Evolutionary conservation across 805 yeast genomes (phyloP).

Genomic region (Ogataea neopini): DNA sequence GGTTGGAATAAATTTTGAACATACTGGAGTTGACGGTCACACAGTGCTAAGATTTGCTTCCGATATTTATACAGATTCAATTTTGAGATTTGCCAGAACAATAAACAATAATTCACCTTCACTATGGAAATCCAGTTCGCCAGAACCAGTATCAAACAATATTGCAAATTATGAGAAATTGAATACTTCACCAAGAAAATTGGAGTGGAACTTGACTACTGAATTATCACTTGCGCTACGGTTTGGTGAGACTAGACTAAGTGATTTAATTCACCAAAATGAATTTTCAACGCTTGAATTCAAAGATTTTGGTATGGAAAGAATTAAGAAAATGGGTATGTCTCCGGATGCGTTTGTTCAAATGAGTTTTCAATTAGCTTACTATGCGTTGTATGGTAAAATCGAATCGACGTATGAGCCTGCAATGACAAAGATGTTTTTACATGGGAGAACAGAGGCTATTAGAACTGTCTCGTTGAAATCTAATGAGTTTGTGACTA

Average conservation of each 20-base stretch:
- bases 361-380: constrained; percentile 91
- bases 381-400: constrained; percentile 87
- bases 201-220: constrained; percentile 83
- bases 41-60: constrained; percentile 86
- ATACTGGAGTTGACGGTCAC: constrained; percentile 95
- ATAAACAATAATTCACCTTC: constrained; percentile 78
- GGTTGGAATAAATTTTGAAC: constrained; percentile 92
- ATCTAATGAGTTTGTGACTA: constrained; percentile 78
- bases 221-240: constrained; percentile 78
- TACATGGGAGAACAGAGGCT: constrained; percentile 93
- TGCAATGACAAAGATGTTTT: constrained; percentile 87
- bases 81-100: constrained; percentile 78
- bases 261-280: constrained; percentile 86
- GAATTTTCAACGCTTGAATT: constrained; percentile 83
- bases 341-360: constrained; percentile 95
- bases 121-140: constrained; percentile 59
- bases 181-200: constrained; percentile 75
- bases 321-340: constrained; percentile 79
- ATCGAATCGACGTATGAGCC: constrained; percentile 95
- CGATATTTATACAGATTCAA: constrained; percentile 90
- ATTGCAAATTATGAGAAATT: constrained; percentile 46
- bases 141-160: constrained; percentile 45
- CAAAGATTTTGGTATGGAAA: constrained; percentile 67
- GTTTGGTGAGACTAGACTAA: constrained; percentile 86
- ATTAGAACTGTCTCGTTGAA: constrained; percentile 81